Evolutionary conservation across 2,329 filamentous ascomycete genomes (phyloP).

Genomic region (Chaetomiaceae sp.): DNA sequence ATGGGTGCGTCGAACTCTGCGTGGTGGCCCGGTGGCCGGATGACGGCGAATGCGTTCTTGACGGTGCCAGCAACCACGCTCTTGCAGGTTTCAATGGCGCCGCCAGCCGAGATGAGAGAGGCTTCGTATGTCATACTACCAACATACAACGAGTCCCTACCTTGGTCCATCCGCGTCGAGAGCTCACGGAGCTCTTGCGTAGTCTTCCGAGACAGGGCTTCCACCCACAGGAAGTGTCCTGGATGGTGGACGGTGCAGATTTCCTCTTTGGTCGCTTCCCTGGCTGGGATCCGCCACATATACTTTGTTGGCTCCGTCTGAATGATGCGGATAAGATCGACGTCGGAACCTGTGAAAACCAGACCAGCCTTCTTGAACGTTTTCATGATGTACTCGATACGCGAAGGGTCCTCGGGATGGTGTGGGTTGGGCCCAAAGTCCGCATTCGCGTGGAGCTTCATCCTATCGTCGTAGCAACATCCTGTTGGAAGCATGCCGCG

Average conservation of each 20-base stretch:
- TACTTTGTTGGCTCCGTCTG: conserved; percentile 53
- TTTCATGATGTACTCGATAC: conserved; percentile 90
- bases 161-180: conserved; percentile 57
- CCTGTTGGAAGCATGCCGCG: conserved; percentile 62
- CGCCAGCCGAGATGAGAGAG: conserved; percentile 79
- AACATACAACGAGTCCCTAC: conserved; percentile 75
- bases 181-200: conserved; percentile 64
- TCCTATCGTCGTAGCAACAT: conserved; percentile 86
- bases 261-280: conserved; percentile 73
- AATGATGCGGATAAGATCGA: conserved; percentile 49
- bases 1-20: conserved; percentile 81
- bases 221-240: conserved; percentile 77
- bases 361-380: conserved; percentile 79
- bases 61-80: conserved; percentile 79
- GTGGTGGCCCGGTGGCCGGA: conserved; percentile 91
- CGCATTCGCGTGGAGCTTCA: conserved; percentile 91
- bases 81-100: conserved; percentile 92
- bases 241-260: conserved; percentile 73
- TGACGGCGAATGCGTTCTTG: conserved; percentile 93
- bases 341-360: conserved; percentile 59
- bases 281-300: conserved; percentile 73
- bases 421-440: conserved; percentile 69
- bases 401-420: conserved; percentile 88
- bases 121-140: conserved; percentile 77
- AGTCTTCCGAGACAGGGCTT: conserved; percentile 49